phyloP scores from a whole-genome alignment of 73 alveolate genomes.

The Symbiodinium natans region DNA sequence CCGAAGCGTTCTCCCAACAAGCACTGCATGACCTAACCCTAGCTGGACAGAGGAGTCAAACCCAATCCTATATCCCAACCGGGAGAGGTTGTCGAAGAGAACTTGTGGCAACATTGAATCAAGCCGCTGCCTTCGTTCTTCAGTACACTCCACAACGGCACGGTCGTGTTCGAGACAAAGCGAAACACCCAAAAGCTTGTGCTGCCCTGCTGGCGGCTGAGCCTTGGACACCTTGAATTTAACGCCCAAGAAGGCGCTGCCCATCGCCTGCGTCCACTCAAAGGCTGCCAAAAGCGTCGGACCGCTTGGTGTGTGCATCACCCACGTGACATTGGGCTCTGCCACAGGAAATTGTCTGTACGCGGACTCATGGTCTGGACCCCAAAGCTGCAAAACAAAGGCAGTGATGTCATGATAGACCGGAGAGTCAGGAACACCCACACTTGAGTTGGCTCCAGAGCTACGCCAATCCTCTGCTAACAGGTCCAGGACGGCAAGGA shows the following conservation, averaged over 20 bases:
- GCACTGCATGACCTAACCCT: too few species aligned
- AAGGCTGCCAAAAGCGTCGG: not conserved
- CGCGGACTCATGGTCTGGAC: not conserved
- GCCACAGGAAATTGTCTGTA: not conserved
- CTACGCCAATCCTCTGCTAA: not conserved
- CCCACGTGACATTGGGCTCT: not conserved
- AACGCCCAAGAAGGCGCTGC: not conserved
- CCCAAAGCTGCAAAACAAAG: not conserved
- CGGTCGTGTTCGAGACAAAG: not conserved
- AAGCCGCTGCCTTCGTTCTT: not conserved
- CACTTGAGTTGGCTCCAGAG: not conserved
- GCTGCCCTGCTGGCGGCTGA: not conserved
- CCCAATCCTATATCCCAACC: too few species aligned
- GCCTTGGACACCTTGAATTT: not conserved
- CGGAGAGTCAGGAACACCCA: not conserved
- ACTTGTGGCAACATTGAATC: too few species aligned
- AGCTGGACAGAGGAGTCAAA: too few species aligned
- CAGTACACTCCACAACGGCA: not conserved
- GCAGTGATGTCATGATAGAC: not conserved
- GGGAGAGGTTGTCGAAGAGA: too few species aligned
- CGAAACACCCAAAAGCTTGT: not conserved
- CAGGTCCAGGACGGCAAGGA: not conserved
- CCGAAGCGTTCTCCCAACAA: too few species aligned
- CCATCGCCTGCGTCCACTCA: not conserved
- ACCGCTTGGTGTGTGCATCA: not conserved